Evolutionary conservation across 139 green algal species (phyloP), one percentile per base, ranked within the genome.

Genomic region (Closterium sp.): DNA sequence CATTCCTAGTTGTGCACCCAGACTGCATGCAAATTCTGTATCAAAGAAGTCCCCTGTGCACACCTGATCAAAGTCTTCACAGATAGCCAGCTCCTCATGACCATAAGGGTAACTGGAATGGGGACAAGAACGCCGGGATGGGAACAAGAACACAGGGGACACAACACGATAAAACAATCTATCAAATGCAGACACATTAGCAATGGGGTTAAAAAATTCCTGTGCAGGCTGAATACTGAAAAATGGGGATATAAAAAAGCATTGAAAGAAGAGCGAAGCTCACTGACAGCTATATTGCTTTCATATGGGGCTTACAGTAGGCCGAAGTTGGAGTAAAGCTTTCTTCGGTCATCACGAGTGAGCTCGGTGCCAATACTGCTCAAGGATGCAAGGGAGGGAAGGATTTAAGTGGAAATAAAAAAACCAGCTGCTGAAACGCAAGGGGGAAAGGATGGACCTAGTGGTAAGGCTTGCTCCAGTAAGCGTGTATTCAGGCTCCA

Each of bases 21-120:
- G 36, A n/a, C n/a, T n/a, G 36, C 36, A 55, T 12, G 36, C 36
- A 28, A 28, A 3, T 28, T 76, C 16, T 76, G 55, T 28, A 76
- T 19, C 55, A 76, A 76, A 12, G 55, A 76, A 12, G 16, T 28
- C 16, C 55, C 23, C 31, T 16, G 0, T 33, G 28, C 83, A 25
- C 84, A 94, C 97, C 95, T 98, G 96, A 92, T 99, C 98, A 94
- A 98, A 99, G 95, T 99, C 98, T 90, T 99, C 98, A 1, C 97
- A 97, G 33, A 96, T 94, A 25, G 97, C 96, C 89, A 99, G 96
- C 95, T 99, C 98, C 69, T 96, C 94, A 93, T 99, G 97, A 38
- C 93, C 90, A 36, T 93, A 94, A 8, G 92, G 90, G 33, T 94
- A 94, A 90, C 91, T 94, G 91, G 21, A 64, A 90, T 89, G 30